A percentile compares a stretch with the other conserved stretches of the same genome.
phyloP scores from a whole-genome alignment of 75 land plant species.

The Selaginella tamariscina region DNA sequence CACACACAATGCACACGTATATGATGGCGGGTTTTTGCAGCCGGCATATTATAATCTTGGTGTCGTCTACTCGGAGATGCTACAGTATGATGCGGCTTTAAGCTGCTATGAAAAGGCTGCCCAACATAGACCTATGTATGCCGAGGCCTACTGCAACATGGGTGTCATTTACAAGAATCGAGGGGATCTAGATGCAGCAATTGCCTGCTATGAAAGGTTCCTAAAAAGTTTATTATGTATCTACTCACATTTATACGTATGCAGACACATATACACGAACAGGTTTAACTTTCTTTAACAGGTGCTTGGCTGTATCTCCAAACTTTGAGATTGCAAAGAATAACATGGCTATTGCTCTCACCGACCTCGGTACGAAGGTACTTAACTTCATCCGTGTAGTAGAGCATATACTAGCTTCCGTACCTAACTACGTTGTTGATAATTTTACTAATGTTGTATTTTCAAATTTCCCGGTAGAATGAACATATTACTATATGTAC shows the following conservation, averaged over 20 bases:
- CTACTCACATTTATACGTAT: not conserved
- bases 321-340: constrained; percentile 98
- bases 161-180: constrained; percentile 95
- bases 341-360: constrained; percentile 98
- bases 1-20: no score
- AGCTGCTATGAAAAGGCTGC: constrained; percentile 95
- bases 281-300: constrained; percentile 16
- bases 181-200: constrained; percentile 85
- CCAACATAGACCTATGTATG: constrained; percentile 89
- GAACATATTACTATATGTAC: no score
- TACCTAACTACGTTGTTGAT: no score
- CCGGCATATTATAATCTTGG: constrained; percentile 98
- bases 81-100: constrained; percentile 89
- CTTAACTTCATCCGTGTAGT: no score
- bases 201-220: constrained; percentile 96
- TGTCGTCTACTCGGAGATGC: constrained; percentile 97
- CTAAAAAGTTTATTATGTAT: constrained; percentile 13
- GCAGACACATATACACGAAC: no score
- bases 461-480: no score
- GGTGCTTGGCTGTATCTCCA: constrained; percentile 91
- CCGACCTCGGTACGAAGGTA: constrained; percentile 96
- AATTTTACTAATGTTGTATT: no score
- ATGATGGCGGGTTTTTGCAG: no score
- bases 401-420: no score
- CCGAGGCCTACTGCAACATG: constrained; percentile 99